Evolutionary conservation across 495 filamentous ascomycete genomes (phyloP).

Genomic region (Penicillium egyptiacum): DNA sequence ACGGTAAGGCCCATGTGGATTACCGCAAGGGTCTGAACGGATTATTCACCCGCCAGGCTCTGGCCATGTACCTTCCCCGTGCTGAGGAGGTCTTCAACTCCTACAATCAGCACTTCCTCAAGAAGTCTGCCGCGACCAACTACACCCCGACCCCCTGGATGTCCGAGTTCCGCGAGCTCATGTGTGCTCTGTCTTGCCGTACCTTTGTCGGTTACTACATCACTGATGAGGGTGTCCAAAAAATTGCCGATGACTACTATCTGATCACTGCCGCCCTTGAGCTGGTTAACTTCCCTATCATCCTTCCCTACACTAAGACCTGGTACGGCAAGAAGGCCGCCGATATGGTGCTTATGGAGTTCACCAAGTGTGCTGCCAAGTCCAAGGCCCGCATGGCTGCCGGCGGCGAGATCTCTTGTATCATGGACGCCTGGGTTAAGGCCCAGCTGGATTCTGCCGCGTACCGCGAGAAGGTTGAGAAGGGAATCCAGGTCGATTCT

Average conservation of each 20-base stretch:
- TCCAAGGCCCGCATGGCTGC: constrained; percentile 89
- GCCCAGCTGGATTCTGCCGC: constrained; percentile 77
- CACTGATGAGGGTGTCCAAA: constrained; percentile 81
- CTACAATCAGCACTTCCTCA: constrained; percentile 77
- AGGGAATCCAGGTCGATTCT: constrained; percentile 64
- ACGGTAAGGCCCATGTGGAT: constrained; percentile 92
- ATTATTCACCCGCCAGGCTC: constrained; percentile 87
- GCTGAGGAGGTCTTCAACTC: constrained; percentile 88
- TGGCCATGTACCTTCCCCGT: constrained; percentile 85
- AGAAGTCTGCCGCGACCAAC: constrained; percentile 64
- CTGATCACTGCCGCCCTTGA: constrained; percentile 93
- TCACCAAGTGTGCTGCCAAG: constrained; percentile 89
- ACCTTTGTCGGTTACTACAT: constrained; percentile 98
- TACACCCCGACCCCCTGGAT: constrained; percentile 83
- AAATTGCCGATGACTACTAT: constrained; percentile 96
- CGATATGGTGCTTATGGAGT: constrained; percentile 87
- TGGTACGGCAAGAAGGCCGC: constrained; percentile 98
- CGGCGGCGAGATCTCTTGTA: constrained; percentile 83
- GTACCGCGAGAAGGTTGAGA: constrained; percentile 70
- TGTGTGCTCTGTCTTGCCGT: constrained; percentile 91
- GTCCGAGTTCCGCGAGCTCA: constrained; percentile 89
- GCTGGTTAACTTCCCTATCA: constrained; percentile 98
- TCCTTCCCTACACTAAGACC: constrained; percentile 90
- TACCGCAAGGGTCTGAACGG: constrained; percentile 96
- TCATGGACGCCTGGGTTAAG: constrained; percentile 92